Conservation (phyloP, 129 eudicot genomes). For the Chrysanthemum seticuspe region DNA sequence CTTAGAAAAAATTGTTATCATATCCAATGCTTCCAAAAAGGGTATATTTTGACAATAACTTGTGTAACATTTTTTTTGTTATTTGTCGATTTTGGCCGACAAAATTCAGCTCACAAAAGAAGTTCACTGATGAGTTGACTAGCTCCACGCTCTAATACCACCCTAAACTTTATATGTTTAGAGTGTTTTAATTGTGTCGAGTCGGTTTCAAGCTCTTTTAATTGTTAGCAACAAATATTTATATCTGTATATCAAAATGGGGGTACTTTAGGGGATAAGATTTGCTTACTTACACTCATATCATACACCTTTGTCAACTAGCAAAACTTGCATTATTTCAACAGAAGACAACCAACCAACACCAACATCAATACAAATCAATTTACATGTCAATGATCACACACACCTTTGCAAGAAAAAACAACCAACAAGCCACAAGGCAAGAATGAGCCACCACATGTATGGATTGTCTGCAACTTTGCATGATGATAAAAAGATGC, state of each 20-base stretch:
- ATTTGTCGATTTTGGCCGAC: too few relatives aligned
- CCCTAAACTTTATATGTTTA: too few relatives aligned
- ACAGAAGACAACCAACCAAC: conserved; percentile 27
- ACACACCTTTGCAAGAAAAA: conserved; percentile 11
- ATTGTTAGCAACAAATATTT: too few relatives aligned
- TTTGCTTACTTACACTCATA: conserved; percentile 11
- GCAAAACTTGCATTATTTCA: conserved; percentile 35
- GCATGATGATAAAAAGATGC: conserved; percentile 13
- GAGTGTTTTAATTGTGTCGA: too few relatives aligned
- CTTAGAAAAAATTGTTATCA: too few relatives aligned
- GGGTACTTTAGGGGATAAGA: conserved; percentile 27
- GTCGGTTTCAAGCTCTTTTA: too few relatives aligned
- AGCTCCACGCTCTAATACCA: too few relatives aligned
- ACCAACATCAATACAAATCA: conserved; percentile 2
- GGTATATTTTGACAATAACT: too few relatives aligned
- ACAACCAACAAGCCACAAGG: conserved; percentile 12
- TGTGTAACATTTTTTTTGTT: too few relatives aligned
- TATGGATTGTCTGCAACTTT: conserved; percentile 25
- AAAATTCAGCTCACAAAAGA: too few relatives aligned
- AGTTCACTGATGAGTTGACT: too few relatives aligned
- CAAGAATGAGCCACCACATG: conserved; percentile 32
- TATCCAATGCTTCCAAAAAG: too few relatives aligned
- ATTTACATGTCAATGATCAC: conserved; percentile 12
- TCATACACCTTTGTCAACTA: conserved; percentile 28
- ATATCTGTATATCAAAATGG: neutral